These are phyloP conservation scores for Penicillium sp. DNA, from an alignment of 2,329 filamentous ascomycete genomes.

Conservation along the genomic window DNA sequence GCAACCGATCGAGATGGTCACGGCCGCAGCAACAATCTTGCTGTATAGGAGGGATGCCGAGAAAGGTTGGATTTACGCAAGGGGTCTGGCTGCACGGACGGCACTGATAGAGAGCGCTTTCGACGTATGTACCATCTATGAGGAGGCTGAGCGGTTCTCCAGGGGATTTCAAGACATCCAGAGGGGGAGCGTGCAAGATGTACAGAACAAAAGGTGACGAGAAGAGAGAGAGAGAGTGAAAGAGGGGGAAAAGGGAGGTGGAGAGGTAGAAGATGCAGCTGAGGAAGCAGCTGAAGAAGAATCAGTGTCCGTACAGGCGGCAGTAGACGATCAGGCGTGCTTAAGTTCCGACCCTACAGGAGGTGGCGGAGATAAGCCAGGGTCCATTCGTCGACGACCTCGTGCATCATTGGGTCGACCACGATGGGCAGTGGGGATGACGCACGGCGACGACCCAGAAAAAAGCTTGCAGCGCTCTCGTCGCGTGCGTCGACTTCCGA, in stretches of 20 bases:
- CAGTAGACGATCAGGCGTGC: conserved; percentile 1
- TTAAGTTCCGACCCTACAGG: conserved; percentile 13
- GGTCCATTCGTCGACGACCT: conserved; percentile 1
- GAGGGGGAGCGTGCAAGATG: too few species aligned
- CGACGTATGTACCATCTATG: too few species aligned
- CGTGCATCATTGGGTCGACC: conserved; percentile 1
- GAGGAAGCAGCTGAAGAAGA: too few species aligned
- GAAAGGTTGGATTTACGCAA: not conserved
- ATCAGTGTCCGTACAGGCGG: not conserved
- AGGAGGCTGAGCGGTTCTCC: too few species aligned
- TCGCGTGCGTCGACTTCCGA: not conserved
- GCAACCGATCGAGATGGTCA: too few species aligned
- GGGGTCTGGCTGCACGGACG: not conserved
- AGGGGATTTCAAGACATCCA: too few species aligned
- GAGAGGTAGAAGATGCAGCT: too few species aligned
- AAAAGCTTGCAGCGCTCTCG: not conserved
- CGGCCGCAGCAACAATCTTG: too few species aligned
- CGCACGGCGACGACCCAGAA: not conserved
- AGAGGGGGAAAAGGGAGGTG: too few species aligned
- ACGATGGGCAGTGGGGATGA: not conserved
- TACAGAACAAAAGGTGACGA: too few species aligned
- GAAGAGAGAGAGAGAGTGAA: too few species aligned
- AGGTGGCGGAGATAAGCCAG: conserved; percentile 14
- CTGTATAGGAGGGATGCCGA: too few species aligned
- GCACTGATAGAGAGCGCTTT: not conserved